Conservation (phyloP, 2,329 filamentous ascomycete species). For the Talaromyces sp. region DNA sequence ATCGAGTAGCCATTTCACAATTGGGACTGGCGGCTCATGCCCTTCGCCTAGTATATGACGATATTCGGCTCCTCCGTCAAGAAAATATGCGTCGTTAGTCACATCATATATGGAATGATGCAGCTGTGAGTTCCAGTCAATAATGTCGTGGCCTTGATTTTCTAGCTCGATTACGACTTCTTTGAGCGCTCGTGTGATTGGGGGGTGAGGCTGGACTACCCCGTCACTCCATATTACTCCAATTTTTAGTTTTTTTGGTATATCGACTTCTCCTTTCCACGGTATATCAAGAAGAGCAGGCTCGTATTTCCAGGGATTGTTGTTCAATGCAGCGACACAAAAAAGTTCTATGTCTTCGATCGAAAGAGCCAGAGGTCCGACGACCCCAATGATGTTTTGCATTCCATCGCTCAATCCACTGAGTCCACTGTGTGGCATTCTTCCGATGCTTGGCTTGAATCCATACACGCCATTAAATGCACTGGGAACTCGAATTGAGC, state of each 20-base stretch:
- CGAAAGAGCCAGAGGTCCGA: conserved; percentile 21
- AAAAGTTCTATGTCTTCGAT: conserved; percentile 23
- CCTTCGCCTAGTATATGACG: background rate
- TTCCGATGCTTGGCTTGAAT: conserved; percentile 17
- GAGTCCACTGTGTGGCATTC: conserved; percentile 14
- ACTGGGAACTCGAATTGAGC: conserved; percentile 19
- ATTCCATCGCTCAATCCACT: conserved; percentile 4
- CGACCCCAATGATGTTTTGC: conserved; percentile 21
- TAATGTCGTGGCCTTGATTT: conserved; percentile 1
- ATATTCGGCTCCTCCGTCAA: conserved; percentile 6
- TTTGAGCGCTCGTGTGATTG: conserved; percentile 52
- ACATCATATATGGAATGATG: background rate
- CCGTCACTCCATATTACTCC: conserved; percentile 58
- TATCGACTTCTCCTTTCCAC: conserved; percentile 35
- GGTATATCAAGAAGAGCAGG: conserved; percentile 49
- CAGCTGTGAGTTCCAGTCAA: conserved; percentile 5
- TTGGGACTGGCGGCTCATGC: conserved; percentile 3
- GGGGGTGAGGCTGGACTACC: conserved; percentile 57
- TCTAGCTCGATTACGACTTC: conserved; percentile 29
- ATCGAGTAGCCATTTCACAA: conserved; percentile 4
- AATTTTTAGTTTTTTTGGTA: conserved; percentile 43
- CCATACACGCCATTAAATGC: conserved; percentile 21
- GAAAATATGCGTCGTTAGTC: conserved; percentile 3
- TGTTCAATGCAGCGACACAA: conserved; percentile 30
- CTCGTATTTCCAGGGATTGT: conserved; percentile 48